Evolutionary conservation across 805 yeast genomes (phyloP).

Genomic region (Ogataea nonfermentans): DNA sequence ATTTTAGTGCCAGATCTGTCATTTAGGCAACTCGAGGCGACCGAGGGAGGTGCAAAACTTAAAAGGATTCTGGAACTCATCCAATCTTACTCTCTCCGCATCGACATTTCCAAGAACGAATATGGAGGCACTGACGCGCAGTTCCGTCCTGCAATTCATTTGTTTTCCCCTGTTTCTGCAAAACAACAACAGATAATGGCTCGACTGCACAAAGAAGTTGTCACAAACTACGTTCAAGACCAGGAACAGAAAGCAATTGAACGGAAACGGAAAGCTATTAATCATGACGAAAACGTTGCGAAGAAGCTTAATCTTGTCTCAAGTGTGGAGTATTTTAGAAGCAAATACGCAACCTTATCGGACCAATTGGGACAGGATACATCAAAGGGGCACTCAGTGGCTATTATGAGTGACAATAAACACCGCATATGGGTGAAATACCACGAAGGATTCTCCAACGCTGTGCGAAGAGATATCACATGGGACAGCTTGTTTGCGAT

Average conservation of each 20-base stretch:
- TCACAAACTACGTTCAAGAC: slow-evolving; percentile 11
- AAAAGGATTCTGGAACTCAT: slow-evolving; percentile 15
- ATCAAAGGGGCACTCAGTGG: slow-evolving; percentile 11
- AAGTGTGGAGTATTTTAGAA: slow-evolving; percentile 41
- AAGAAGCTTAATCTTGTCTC: slow-evolving; percentile 18
- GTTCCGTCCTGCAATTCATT: slow-evolving; percentile 18
- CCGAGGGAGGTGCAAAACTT: slow-evolving; percentile 15
- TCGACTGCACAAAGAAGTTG: slow-evolving; percentile 18
- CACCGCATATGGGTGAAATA: slow-evolving; percentile 79
- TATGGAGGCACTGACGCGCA: slow-evolving; percentile 3
- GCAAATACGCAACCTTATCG: slow-evolving; percentile 35
- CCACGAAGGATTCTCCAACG: slow-evolving; percentile 89
- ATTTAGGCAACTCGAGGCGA: slow-evolving; percentile 14
- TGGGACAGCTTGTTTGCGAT: slow-evolving; percentile 65
- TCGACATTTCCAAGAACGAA: slow-evolving; percentile 17
- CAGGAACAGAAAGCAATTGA: slow-evolving; percentile 9
- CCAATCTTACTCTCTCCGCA: slow-evolving; percentile 11
- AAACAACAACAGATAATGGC: slow-evolving; percentile 13
- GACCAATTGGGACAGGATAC: slow-evolving; percentile 16
- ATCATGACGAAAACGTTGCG: slow-evolving; percentile 13
- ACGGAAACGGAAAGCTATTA: slow-evolving; percentile 7
- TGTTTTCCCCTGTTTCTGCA: slow-evolving; percentile 6
- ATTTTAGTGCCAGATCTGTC: slow-evolving; percentile 21
- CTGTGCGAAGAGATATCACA: slow-evolving; percentile 77
- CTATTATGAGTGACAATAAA: slow-evolving; percentile 26